phyloP scores from a whole-genome alignment of 2,329 filamentous ascomycete genomes.

The Grosmannia serpens region DNA sequence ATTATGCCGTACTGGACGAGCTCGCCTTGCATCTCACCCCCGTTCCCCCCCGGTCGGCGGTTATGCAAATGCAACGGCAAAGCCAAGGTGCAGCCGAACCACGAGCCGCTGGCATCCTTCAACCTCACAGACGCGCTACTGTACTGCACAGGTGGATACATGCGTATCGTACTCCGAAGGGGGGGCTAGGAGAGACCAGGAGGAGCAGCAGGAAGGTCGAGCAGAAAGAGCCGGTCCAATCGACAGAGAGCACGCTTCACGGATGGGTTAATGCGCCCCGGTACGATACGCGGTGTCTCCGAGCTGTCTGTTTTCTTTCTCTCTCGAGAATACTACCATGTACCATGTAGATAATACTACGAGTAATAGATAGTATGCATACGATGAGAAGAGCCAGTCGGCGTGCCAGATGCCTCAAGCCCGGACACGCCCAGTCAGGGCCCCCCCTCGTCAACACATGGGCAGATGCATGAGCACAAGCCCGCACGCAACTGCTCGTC shows the following conservation, averaged over 20 bases:
- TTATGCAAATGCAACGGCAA: constrained; percentile 4
- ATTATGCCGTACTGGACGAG: neutral
- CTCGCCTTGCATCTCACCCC: neutral
- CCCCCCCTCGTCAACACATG: too few relatives aligned
- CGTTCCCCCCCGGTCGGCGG: neutral
- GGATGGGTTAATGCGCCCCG: too few relatives aligned
- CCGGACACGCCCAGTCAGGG: too few relatives aligned
- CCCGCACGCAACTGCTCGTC: too few relatives aligned
- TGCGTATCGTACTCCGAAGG: neutral
- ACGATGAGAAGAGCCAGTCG: too few relatives aligned
- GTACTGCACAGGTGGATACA: neutral
- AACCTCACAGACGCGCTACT: constrained; percentile 5
- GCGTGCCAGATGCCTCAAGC: too few relatives aligned
- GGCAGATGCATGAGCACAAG: too few relatives aligned
- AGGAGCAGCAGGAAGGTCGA: neutral
- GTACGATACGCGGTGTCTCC: too few relatives aligned
- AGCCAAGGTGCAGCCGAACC: constrained; percentile 2
- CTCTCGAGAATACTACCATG: too few relatives aligned
- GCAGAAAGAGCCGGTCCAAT: neutral
- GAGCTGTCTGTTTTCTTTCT: neutral
- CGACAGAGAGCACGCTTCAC: neutral
- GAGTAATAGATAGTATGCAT: too few relatives aligned
- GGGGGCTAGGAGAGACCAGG: neutral
- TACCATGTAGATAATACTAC: too few relatives aligned
- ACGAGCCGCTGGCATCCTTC: constrained; percentile 4